phyloP scores from a whole-genome alignment of 352 stramenopile species.

The Plasmopara halstedii region DNA sequence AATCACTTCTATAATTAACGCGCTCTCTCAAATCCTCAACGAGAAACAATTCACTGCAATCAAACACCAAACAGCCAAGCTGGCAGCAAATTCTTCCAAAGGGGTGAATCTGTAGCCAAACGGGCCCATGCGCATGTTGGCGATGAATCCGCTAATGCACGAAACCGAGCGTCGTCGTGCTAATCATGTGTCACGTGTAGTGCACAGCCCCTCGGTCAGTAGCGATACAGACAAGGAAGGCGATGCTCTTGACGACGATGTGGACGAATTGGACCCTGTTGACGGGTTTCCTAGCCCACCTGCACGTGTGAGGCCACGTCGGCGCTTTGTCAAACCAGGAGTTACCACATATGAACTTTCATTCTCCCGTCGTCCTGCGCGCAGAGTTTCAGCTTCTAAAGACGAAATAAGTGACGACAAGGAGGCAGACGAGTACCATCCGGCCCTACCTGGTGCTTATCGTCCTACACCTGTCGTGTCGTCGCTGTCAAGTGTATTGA shows the following conservation, averaged over 20 bases:
- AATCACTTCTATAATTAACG: not conserved
- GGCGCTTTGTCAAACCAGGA: constrained; percentile 44
- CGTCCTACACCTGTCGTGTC: constrained; percentile 21
- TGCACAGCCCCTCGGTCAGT: constrained; percentile 3
- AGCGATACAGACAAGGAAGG: constrained; percentile 5
- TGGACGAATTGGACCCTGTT: constrained; percentile 19
- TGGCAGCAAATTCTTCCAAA: not conserved
- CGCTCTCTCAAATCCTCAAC: not conserved
- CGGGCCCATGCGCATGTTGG: constrained; percentile 21
- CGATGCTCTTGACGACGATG: constrained; percentile 7
- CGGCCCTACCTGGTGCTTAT: constrained; percentile 1
- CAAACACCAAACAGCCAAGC: not conserved
- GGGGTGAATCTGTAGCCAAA: not conserved
- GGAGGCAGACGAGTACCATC: constrained; percentile 4
- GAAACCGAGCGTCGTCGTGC: constrained; percentile 12
- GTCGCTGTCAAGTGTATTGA: constrained; percentile 42
- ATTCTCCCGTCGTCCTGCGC: constrained; percentile 27
- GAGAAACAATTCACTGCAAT: not conserved
- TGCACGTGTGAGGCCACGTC: constrained; percentile 15
- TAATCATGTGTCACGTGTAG: constrained; percentile 1
- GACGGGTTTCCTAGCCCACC: constrained; percentile 19
- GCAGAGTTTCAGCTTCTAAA: not conserved
- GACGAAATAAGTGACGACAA: not conserved
- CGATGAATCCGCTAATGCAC: constrained; percentile 21
- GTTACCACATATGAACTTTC: constrained; percentile 41